These are phyloP conservation scores for Flaveria trinervia DNA, from an alignment of 129 eudicot genomes.

Conservation along the genomic window DNA sequence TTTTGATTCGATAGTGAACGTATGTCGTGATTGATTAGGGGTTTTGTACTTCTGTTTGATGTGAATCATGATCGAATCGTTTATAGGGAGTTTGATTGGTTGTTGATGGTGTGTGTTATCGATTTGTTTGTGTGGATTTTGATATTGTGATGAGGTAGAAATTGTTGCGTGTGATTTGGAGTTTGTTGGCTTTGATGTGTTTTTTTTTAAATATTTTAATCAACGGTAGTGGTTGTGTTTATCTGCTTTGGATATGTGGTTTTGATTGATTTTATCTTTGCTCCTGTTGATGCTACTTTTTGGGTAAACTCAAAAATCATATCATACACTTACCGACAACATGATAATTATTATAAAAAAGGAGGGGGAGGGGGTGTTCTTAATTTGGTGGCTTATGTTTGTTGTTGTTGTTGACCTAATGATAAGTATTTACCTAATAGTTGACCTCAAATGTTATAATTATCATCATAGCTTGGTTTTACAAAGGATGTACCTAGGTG, in stretches of 20 bases:
- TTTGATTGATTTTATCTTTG: conserved; percentile 10
- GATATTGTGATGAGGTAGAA: background rate
- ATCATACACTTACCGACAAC: background rate
- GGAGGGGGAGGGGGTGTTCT: background rate
- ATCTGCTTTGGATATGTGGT: conserved; percentile 15
- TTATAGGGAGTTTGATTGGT: conserved; percentile 2
- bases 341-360: background rate
- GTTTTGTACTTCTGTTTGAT: background rate
- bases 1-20: too few relatives aligned
- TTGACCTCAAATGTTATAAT: too few relatives aligned
- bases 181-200: conserved; percentile 19
- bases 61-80: conserved; percentile 11
- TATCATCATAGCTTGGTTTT: too few relatives aligned
- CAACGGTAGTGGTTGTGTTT: background rate
- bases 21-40: background rate
- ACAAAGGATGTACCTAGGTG: too few relatives aligned
- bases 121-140: background rate
- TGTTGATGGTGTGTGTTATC: background rate
- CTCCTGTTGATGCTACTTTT: background rate
- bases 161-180: conserved; percentile 40
- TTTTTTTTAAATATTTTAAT: conserved; percentile 23
- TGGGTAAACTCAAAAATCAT: background rate
- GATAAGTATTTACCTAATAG: too few relatives aligned
- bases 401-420: too few relatives aligned
- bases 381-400: too few relatives aligned